Conservation (phyloP, 2,329 filamentous ascomycete species). For the Alternaria postmessia region DNA sequence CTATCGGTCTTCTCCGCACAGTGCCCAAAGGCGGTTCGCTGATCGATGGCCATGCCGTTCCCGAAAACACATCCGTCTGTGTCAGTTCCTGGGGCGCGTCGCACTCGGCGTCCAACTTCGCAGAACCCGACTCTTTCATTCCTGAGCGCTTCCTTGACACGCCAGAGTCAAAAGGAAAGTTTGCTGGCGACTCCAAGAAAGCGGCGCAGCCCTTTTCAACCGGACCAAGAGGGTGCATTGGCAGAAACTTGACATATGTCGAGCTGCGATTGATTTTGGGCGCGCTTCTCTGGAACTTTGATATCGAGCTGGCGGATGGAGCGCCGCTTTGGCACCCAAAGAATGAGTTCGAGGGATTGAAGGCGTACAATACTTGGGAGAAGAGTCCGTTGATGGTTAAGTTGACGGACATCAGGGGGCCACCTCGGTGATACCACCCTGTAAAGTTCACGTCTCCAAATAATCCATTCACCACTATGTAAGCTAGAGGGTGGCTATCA, state of each 20-base stretch:
- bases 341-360: constrained; percentile 38
- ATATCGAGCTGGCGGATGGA: constrained; percentile 43
- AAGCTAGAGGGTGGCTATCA: not conserved
- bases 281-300: constrained; percentile 47
- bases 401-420: constrained; percentile 40
- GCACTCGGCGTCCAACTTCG: constrained; percentile 44
- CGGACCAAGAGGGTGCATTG: constrained; percentile 45
- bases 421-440: constrained; percentile 8
- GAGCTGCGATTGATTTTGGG: constrained; percentile 44
- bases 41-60: constrained; percentile 51
- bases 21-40: constrained; percentile 47
- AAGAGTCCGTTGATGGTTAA: constrained; percentile 45
- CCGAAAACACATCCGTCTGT: constrained; percentile 40
- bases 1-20: constrained; percentile 51
- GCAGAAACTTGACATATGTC: constrained; percentile 46
- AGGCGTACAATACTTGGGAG: constrained; percentile 46
- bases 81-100: constrained; percentile 40
- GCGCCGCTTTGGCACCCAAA: constrained; percentile 40
- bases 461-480: not conserved
- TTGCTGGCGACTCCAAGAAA: constrained; percentile 35
- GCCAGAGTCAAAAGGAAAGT: constrained; percentile 24
- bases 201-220: constrained; percentile 44
- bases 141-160: constrained; percentile 49
- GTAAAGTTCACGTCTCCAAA: not conserved
- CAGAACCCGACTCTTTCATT: constrained; percentile 41